Percentiles rank a stretch among this genome's conserved stretches.
phyloP scores from a whole-genome alignment of 257 asterid genomes.

The Solanum chiquidenum region DNA sequence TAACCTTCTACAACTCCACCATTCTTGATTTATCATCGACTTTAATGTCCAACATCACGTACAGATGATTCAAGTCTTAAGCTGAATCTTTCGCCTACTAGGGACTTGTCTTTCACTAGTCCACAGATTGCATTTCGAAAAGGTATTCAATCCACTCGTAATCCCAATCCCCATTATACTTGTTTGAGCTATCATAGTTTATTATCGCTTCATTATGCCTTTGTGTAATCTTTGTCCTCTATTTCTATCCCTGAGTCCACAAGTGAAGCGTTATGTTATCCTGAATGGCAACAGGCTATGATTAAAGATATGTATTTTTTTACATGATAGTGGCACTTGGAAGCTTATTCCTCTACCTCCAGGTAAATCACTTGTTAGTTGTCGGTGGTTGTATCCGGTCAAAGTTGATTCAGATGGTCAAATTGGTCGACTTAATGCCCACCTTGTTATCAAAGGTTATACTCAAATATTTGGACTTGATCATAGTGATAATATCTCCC shows the following conservation, averaged over 20 bases:
- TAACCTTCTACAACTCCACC: not conserved
- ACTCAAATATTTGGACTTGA: not conserved
- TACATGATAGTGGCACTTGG: not conserved
- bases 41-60: not conserved
- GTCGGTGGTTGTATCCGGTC: not conserved
- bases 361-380: not conserved
- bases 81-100: not conserved
- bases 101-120: not conserved
- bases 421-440: not conserved
- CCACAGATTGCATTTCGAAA: not conserved
- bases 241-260: not conserved
- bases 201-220: not conserved
- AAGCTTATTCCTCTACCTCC: not conserved
- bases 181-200: not conserved
- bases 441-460: not conserved
- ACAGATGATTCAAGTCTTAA: not conserved
- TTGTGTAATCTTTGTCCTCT: not conserved
- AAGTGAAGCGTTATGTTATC: not conserved
- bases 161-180: not conserved
- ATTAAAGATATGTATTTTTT: not conserved
- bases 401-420: not conserved
- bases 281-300: not conserved
- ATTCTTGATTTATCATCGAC: not conserved
- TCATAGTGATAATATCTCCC: not conserved
- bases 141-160: not conserved